A percentile compares a stretch with the other conserved stretches of the same genome.
Conservation (phyloP, 495 filamentous ascomycete genomes). For the Hapsidospora chrysogenum region DNA sequence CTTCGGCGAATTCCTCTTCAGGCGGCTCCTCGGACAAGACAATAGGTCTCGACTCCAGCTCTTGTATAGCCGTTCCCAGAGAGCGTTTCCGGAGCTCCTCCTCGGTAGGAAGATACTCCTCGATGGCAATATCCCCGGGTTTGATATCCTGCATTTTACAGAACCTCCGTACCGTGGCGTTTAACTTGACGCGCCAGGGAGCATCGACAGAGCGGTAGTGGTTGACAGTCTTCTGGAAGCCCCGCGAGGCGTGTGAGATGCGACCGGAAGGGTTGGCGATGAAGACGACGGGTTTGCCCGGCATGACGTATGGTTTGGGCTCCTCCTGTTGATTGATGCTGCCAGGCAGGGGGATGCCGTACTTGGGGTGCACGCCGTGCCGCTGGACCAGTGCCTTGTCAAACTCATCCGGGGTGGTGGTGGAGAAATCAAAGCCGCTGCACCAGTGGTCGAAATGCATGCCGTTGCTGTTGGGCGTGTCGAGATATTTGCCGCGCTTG, state of each 20-base stretch:
- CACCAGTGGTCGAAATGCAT: constrained; percentile 24
- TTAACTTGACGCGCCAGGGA: background rate
- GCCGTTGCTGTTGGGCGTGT: constrained; percentile 21
- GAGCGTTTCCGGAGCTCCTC: constrained; percentile 8
- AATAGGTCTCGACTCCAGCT: constrained; percentile 1
- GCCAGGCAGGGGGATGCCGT: constrained; percentile 20
- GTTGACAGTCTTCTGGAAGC: constrained; percentile 11
- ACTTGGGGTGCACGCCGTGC: constrained; percentile 23
- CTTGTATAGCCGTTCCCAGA: background rate
- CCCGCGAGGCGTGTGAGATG: constrained; percentile 22
- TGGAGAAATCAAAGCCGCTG: constrained; percentile 23
- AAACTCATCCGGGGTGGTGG: constrained; percentile 19
- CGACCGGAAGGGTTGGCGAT: constrained; percentile 13
- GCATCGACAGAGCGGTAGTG: background rate
- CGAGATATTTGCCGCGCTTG: constrained; percentile 20
- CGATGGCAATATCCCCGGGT: constrained; percentile 12
- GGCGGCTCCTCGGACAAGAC: background rate
- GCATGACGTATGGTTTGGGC: constrained; percentile 12
- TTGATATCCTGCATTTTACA: constrained; percentile 17
- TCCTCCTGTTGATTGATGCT: constrained; percentile 11
- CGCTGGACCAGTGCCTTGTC: constrained; percentile 23
- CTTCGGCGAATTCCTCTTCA: background rate
- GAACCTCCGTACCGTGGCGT: constrained; percentile 7
- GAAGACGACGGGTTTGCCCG: constrained; percentile 19
- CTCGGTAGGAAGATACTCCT: constrained; percentile 7